These are phyloP conservation scores for Skeletonema menzelii DNA, from an alignment of 108 stramenopile genomes.

Conservation along the genomic window DNA sequence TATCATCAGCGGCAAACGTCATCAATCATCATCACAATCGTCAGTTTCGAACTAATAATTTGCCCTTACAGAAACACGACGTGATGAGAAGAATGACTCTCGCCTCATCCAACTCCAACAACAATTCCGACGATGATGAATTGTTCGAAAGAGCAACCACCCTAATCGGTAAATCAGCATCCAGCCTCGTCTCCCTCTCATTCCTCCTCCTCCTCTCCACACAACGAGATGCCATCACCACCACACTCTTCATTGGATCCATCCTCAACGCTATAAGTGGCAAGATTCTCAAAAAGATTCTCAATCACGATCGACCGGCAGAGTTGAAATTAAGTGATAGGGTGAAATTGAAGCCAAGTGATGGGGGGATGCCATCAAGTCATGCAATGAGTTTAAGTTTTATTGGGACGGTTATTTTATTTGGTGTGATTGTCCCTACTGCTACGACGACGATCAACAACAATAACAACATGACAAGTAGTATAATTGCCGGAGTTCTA, in stretches of 20 bases:
- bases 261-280: conserved; percentile 69
- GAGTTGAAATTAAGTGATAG: conserved; percentile 6
- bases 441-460: too few relatives aligned
- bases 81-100: not conserved
- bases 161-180: conserved; percentile 66
- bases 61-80: not conserved
- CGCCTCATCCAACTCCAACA: not conserved
- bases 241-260: conserved; percentile 74
- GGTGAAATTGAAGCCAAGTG: conserved; percentile 66
- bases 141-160: not conserved
- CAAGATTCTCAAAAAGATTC: conserved; percentile 66
- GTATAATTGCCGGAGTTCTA: not conserved
- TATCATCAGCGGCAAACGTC: not conserved
- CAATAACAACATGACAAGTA: conserved; percentile 1
- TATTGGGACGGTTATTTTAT: conserved; percentile 53
- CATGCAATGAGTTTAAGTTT: conserved; percentile 91
- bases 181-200: conserved; percentile 63
- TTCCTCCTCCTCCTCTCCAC: conserved; percentile 71
- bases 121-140: not conserved
- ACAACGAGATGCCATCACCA: conserved; percentile 67
- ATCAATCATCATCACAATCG: not conserved
- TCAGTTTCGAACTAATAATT: not conserved
- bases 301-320: conserved; percentile 68
- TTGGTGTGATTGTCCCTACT: not conserved
- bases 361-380: conserved; percentile 81